Evolutionary conservation across 1,139 yeast species (phyloP), one percentile per base, ranked within the genome.

Genomic region (Casaregolazyma suthepensis): DNA sequence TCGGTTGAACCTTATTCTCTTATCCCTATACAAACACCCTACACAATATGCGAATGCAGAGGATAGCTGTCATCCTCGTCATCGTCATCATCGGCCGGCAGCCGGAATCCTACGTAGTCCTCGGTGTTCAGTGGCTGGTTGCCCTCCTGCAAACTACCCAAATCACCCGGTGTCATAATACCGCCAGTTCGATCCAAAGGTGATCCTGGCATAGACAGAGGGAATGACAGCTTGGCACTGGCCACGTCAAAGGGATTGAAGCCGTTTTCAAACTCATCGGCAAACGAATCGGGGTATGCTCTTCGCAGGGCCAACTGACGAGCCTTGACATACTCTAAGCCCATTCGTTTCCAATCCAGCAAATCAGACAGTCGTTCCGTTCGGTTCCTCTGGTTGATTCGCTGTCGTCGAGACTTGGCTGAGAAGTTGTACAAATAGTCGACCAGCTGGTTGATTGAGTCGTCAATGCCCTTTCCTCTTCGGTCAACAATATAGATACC

Each of bases 281-380:
- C 63, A 72, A 88, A 91, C 64, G 86, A 80, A 62, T 86, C 89
- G 42, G 98, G 97, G 68, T 93, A 93, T 1, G 98, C 98, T 64
- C 98, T 80, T 70, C 91, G 87, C 66, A 93, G 78, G 0, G 96
- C 88, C 64, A 93, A 78, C 67, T 88, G 93, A 66, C 99, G 83
- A 19, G 98, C 98, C 75, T 93, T 93, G 66, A 88, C 83, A 71
- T 93, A 93, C 71, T 93, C 99, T 54, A 91, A 77, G 1, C 98
- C 98, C 98, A 93, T 91, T 66, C 98, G 81, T 73, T 87, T 88
- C 99, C 99, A 93, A 73, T 93, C 99, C 58, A 93, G 79, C 63
- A 93, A 75, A 67, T 93, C 99, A 54, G 94, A 83, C 59, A 93
- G 79, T 63, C 99, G 79, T 73, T 93, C 99, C 46, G 96, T 93